Evolutionary conservation across 2,329 filamentous ascomycete genomes (phyloP), one percentile per base, ranked within the genome.

Genomic region (Fusarium torulosum): DNA sequence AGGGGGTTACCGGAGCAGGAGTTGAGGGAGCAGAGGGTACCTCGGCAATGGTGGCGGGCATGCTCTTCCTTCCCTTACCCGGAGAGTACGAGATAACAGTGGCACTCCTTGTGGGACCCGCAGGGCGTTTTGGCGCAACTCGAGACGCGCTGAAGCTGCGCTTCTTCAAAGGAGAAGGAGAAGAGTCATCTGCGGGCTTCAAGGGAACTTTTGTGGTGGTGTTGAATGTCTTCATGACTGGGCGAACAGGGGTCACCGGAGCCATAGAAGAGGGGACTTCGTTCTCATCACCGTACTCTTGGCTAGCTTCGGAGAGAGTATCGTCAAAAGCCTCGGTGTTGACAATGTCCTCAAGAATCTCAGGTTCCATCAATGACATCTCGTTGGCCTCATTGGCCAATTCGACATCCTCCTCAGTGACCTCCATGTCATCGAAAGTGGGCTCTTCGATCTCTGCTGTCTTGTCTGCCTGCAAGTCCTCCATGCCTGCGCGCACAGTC

Each of bases 161-260:
- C 67, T 82, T 82, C 74, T 84, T 86, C 44, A 78, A 68, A 62
- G 82, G 76, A 57, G 80, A 79, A 33, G 85, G 78, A 53, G 86
- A 80, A 72, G 85, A 79, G 74, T 91, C 78, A 72, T 87, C 90
- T 23, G 89, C 88, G 5, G 88, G 82, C 76, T 92, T 93, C 40
- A 94, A 79, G 2, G 91, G 91, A 6, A 94, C 88, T 78, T 94
- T 94, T 25, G 90, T 91, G 0, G 92, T 88, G 0, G 92, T 94
- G 76, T 91, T 87, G 65, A 90, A 86, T 4, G 74, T 70, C 55
- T 83, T 82, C n/a, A 77, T 79, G n/a, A 82, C 72, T 0, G 79
- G 78, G 17, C 86, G 84, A 49, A 84, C 79, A 0, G 90, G 90
- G 2, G 90, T 91, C 9, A 82, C 79, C 2, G 86, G 86, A 23